A percentile compares a stretch with the other conserved stretches of the same genome.
These are phyloP conservation scores for Pulicaria dysenterica DNA, from an alignment of 129 eudicot species.

Conservation along the genomic window DNA sequence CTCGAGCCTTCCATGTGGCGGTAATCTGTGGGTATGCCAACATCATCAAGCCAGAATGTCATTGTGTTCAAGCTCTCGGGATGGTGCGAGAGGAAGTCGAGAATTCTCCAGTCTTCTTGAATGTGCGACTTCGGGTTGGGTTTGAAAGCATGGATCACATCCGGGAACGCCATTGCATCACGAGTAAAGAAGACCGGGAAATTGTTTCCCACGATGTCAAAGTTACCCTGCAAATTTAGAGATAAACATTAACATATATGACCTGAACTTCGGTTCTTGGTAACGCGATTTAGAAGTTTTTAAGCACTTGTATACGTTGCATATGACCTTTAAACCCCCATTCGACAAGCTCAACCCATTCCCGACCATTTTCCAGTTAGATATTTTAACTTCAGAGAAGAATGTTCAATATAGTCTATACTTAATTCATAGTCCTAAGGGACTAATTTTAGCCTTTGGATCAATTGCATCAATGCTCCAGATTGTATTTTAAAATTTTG, in stretches of 20 bases:
- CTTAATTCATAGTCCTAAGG: no score
- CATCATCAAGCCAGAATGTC: conserved; percentile 60
- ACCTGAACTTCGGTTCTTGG: no score
- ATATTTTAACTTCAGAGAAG: no score
- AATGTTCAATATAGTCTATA: no score
- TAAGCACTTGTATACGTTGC: no score
- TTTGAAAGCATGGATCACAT: conserved; percentile 65
- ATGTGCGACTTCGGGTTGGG: conserved; percentile 76
- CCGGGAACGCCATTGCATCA: conserved; percentile 73
- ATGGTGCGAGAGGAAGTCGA: conserved; percentile 69
- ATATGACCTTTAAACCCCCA: no score
- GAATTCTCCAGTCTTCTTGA: conserved; percentile 70
- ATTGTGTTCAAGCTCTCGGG: conserved; percentile 73
- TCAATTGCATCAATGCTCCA: no score
- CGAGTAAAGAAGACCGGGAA: conserved; percentile 69
- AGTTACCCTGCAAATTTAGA: conserved; percentile 58
- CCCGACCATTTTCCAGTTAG: no score
- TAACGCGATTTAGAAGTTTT: no score
- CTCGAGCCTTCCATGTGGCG: conserved; percentile 71
- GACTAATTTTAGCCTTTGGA: no score
- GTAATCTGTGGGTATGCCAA: conserved; percentile 63
- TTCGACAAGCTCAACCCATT: no score
- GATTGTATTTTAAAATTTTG: no score
- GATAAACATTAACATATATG: neutral
- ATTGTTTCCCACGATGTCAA: conserved; percentile 74